These are phyloP conservation scores for Globisporangium orthogonon DNA, from an alignment of 352 stramenopile genomes.

Conservation along the genomic window DNA sequence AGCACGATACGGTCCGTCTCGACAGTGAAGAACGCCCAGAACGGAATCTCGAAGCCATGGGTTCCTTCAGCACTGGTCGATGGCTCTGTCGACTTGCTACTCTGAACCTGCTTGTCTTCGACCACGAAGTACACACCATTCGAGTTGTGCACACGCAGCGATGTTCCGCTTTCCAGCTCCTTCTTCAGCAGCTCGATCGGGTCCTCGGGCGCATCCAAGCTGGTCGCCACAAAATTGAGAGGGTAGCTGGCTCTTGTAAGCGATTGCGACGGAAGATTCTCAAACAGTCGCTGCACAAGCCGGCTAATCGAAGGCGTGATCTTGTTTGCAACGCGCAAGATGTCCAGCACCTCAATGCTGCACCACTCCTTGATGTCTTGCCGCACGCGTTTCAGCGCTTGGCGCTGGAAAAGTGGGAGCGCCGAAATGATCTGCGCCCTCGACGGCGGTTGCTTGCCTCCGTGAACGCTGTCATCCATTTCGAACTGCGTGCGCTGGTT, in stretches of 20 bases:
- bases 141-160: constrained; percentile 44
- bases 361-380: constrained; percentile 83
- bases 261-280: constrained; percentile 45
- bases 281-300: constrained; percentile 71
- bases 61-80: neutral
- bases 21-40: constrained; percentile 77
- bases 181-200: constrained; percentile 57
- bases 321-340: constrained; percentile 54
- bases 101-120: constrained; percentile 6
- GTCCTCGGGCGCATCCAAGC: constrained; percentile 50
- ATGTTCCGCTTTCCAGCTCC: constrained; percentile 38
- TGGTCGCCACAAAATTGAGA: constrained; percentile 58
- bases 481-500: constrained; percentile 42
- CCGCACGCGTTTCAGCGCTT: constrained; percentile 57
- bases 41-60: constrained; percentile 46
- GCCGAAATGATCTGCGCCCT: constrained; percentile 44
- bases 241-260: constrained; percentile 65
- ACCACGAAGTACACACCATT: constrained; percentile 73
- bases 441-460: constrained; percentile 19
- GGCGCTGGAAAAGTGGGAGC: constrained; percentile 66
- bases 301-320: constrained; percentile 60
- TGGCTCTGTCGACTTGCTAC: neutral
- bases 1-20: constrained; percentile 41
- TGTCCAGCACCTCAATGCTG: constrained; percentile 73
- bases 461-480: constrained; percentile 31